Evolutionary conservation across 345 rosid species (phyloP).

Genomic region (Eucalyptus microcorys): DNA sequence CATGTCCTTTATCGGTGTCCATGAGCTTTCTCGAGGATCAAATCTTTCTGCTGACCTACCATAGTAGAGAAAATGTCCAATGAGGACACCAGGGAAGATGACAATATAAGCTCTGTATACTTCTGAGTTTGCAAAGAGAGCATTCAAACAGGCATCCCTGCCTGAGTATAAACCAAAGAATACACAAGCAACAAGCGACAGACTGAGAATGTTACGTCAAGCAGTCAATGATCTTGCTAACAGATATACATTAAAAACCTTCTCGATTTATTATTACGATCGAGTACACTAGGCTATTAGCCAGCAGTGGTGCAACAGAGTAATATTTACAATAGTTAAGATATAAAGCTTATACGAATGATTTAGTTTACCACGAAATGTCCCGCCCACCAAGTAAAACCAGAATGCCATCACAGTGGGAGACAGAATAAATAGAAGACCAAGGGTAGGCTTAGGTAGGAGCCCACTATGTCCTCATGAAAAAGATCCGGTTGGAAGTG

Average conservation of each 20-base stretch:
- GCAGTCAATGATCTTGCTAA: not conserved
- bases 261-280: not conserved
- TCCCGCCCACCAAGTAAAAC: not conserved
- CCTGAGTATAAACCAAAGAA: not conserved
- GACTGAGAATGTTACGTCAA: not conserved
- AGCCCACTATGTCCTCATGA: not conserved
- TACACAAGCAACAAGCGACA: not conserved
- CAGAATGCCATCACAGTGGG: not conserved
- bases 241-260: not conserved
- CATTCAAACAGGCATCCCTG: not conserved
- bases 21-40: constrained; percentile 21
- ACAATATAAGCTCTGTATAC: not conserved
- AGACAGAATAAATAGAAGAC: not conserved
- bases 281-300: not conserved
- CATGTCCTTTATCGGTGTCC: constrained; percentile 15
- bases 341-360: not conserved
- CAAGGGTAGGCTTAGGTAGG: not conserved
- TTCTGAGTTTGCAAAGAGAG: not conserved
- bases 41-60: constrained; percentile 24
- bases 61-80: not conserved
- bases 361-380: not conserved
- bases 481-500: not conserved
- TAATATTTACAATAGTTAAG: not conserved
- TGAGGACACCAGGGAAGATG: not conserved
- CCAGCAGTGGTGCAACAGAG: not conserved